Percentiles rank a stretch among this genome's conserved stretches.
phyloP scores from a whole-genome alignment of 345 rosid genomes.

The Arabidopsis arenosa region DNA sequence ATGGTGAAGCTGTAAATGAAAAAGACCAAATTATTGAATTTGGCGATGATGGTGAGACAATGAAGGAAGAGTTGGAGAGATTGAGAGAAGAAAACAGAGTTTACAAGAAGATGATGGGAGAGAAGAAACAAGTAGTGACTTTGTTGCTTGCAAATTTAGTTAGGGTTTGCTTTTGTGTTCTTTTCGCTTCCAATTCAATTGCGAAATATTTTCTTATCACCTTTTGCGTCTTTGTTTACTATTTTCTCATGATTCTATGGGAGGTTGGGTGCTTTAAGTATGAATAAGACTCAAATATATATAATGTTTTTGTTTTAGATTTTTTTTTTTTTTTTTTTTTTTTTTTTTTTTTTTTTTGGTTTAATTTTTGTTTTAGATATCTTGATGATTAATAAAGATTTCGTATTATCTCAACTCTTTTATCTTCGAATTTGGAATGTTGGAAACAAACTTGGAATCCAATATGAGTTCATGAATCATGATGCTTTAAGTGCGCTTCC shows the following conservation, averaged over 20 bases:
- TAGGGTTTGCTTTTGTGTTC: not conserved
- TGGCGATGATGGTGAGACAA: conserved; percentile 9
- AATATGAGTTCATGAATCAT: too few relatives aligned
- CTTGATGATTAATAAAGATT: not conserved
- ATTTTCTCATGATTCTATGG: not conserved
- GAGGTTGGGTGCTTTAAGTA: not conserved
- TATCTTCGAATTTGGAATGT: too few relatives aligned
- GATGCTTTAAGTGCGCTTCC: too few relatives aligned
- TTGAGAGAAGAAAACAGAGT: conserved; percentile 24
- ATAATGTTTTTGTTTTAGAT: not conserved
- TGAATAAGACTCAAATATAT: not conserved
- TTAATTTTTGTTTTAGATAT: not conserved
- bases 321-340: not conserved
- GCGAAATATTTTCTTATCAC: not conserved
- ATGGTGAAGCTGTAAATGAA: not conserved
- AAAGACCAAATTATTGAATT: not conserved
- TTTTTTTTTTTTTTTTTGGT: not conserved
- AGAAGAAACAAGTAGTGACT: not conserved
- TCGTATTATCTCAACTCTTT: not conserved
- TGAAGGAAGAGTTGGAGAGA: conserved; percentile 18
- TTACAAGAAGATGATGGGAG: not conserved
- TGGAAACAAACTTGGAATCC: too few relatives aligned
- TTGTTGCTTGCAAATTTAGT: not conserved
- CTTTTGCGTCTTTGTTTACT: not conserved
- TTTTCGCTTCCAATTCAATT: not conserved